Evolutionary conservation across 441 rosid genomes (phyloP).

Genomic region (Mallotus japonicus): DNA sequence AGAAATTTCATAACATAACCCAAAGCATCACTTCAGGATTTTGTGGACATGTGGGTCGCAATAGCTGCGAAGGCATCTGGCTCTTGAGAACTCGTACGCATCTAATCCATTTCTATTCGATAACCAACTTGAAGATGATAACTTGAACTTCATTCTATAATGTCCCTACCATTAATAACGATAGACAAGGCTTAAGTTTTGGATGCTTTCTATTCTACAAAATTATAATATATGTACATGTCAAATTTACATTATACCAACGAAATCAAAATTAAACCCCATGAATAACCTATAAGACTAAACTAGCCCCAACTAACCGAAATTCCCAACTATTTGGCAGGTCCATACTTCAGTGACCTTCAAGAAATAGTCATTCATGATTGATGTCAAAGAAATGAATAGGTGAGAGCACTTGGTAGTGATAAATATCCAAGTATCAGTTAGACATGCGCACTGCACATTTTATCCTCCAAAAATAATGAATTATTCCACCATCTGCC

Average conservation of each 20-base stretch:
- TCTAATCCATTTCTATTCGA: background rate
- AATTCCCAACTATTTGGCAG: background rate
- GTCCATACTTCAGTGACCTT: background rate
- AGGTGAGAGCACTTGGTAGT: background rate
- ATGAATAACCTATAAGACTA: background rate
- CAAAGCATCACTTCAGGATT: no score
- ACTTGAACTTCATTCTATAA: background rate
- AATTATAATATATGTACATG: background rate
- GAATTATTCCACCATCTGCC: conserved; percentile 7
- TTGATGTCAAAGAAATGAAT: background rate
- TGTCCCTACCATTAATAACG: background rate
- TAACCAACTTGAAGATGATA: background rate
- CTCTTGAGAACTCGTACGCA: no score
- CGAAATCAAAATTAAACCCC: background rate
- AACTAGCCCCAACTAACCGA: background rate
- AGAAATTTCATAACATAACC: background rate
- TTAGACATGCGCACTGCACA: background rate
- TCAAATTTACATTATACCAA: background rate
- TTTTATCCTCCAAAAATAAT: conserved; percentile 1
- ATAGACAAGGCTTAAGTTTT: background rate
- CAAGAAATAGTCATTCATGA: background rate
- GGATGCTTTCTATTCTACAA: background rate
- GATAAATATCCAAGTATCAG: background rate
- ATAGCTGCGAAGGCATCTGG: no score
- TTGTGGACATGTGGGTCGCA: no score